Percentiles rank a stretch among this genome's conserved stretches.
Evolutionary conservation across 176 grass and related monocot genomes (phyloP).

Genomic region (barley (Hordeum vulgare)): MorexV3_pseudomolecules_assembly NC_058521.1:49602060-49602559

Average conservation of each 20-base stretch:
- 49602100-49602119: too few species aligned
- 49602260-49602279: neutral
- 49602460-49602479: too few species aligned
- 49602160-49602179: too few species aligned
- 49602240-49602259: neutral
- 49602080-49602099: too few species aligned
- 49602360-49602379: neutral
- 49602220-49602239: neutral
- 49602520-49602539: neutral
- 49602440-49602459: neutral
- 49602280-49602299: too few species aligned
- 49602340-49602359: neutral
- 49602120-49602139: neutral
- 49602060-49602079: too few species aligned
- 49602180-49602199: neutral
- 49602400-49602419: neutral
- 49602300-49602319: neutral
- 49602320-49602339: neutral
- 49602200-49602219: neutral
- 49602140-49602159: neutral
- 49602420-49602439: neutral
- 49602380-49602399: neutral
- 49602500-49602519: neutral
- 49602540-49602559: neutral
- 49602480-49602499: too few species aligned